A percentile compares a stretch with the other conserved stretches of the same genome.
phyloP scores from a whole-genome alignment of 1,284 basidiomycete species.

The Leccinum fuscescens region DNA sequence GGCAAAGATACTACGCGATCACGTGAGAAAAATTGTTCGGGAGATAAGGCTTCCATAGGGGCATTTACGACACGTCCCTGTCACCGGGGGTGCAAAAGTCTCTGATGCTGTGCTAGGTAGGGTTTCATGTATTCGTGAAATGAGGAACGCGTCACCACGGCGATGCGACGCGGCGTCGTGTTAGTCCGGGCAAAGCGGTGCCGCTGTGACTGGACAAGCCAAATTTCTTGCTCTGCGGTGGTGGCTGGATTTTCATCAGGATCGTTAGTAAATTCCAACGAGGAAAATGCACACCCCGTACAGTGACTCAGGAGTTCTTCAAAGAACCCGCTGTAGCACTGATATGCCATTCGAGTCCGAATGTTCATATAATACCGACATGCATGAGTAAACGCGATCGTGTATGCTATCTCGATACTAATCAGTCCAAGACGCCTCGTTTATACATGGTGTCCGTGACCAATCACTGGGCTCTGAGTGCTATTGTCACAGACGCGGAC shows the following conservation, averaged over 20 bases:
- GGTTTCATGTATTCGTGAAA: constrained; percentile 16
- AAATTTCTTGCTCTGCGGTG: background rate
- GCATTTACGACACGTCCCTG: constrained; percentile 23
- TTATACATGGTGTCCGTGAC: background rate
- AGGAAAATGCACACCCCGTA: constrained; percentile 11
- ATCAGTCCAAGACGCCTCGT: background rate
- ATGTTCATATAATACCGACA: background rate
- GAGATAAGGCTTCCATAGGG: constrained; percentile 5
- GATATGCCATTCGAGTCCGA: background rate
- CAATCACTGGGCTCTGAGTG: constrained; percentile 9
- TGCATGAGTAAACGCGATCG: background rate
- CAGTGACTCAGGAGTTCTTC: background rate
- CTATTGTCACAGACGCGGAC: constrained; percentile 3
- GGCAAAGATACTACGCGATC: background rate
- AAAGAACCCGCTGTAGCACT: background rate
- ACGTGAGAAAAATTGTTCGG: background rate
- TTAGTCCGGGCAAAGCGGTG: constrained; percentile 1
- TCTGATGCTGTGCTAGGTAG: constrained; percentile 23
- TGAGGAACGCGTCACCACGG: constrained; percentile 8
- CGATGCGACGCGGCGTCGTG: background rate
- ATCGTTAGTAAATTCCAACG: background rate
- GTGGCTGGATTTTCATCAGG: background rate
- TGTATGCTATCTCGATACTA: background rate
- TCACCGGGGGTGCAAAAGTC: constrained; percentile 23
- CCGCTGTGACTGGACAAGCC: background rate